A percentile compares a stretch with the other conserved stretches of the same genome.
phyloP scores from a whole-genome alignment of 2,329 filamentous ascomycete genomes.

The Scedosporium boydii region DNA sequence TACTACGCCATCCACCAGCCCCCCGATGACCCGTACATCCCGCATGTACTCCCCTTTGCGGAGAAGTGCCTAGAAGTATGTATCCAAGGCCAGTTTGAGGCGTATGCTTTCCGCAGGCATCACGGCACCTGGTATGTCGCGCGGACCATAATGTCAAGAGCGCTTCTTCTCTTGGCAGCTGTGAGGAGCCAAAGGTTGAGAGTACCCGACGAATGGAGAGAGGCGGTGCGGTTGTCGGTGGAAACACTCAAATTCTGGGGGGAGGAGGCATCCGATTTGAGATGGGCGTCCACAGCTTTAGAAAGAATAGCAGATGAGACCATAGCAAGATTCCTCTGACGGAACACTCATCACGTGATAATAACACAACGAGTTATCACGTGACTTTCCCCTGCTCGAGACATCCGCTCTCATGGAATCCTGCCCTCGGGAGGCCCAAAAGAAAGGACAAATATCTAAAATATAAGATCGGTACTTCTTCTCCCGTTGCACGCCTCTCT shows the following conservation, averaged over 20 bases:
- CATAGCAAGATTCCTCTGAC: not conserved
- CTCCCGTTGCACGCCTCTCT: too few species aligned
- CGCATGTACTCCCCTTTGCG: conserved; percentile 11
- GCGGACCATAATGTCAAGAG: conserved; percentile 12
- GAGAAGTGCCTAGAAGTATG: conserved; percentile 14
- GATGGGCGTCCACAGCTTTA: not conserved
- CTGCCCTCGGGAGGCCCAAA: too few species aligned
- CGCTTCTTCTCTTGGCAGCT: conserved; percentile 18
- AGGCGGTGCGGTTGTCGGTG: not conserved
- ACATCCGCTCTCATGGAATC: too few species aligned
- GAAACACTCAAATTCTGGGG: not conserved
- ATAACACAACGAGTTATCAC: too few species aligned
- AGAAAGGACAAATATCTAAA: too few species aligned
- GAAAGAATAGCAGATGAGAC: not conserved
- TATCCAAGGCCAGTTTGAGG: conserved; percentile 12
- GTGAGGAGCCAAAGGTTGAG: not conserved
- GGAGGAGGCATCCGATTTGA: not conserved
- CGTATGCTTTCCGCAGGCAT: conserved; percentile 19
- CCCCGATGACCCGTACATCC: conserved; percentile 8
- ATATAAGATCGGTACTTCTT: too few species aligned
- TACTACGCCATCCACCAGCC: conserved; percentile 18
- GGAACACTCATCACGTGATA: too few species aligned
- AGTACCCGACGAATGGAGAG: not conserved
- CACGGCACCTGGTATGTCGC: conserved; percentile 21
- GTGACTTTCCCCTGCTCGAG: too few species aligned